Percentiles rank a stretch among this genome's conserved stretches.
Conservation (phyloP, 2,329 filamentous ascomycete genomes). For the Cladosporium cucumerinum region DNA sequence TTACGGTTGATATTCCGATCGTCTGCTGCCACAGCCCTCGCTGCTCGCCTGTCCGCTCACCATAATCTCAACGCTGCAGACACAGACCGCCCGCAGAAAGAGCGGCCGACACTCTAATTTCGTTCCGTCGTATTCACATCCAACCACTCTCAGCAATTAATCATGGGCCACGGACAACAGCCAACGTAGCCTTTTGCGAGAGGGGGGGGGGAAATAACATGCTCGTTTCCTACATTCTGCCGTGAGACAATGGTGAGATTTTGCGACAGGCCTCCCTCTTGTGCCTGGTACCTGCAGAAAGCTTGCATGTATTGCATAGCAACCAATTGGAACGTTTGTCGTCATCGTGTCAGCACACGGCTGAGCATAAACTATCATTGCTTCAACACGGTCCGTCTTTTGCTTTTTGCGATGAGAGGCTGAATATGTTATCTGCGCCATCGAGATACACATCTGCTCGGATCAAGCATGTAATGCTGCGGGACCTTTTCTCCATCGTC, state of each 20-base stretch:
- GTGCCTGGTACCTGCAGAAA: conserved; percentile 17
- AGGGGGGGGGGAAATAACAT: background rate
- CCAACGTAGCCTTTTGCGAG: background rate
- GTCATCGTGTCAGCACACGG: conserved; percentile 14
- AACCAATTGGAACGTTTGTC: conserved; percentile 10
- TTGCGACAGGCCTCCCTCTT: background rate
- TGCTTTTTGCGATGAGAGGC: background rate
- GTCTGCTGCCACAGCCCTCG: background rate
- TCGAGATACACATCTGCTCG: background rate
- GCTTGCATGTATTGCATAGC: conserved; percentile 10
- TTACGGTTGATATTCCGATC: conserved; percentile 5
- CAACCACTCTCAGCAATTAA: background rate
- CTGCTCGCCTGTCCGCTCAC: background rate
- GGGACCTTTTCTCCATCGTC: background rate
- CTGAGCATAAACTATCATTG: background rate
- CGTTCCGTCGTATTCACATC: background rate
- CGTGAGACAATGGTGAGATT: conserved; percentile 10
- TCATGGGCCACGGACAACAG: background rate
- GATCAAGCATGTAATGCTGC: background rate
- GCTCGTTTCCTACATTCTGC: background rate
- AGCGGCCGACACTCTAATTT: conserved; percentile 12
- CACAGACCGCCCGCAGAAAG: conserved; percentile 4
- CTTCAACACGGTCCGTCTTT: background rate
- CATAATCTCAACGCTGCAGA: conserved; percentile 13
- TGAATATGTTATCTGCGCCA: background rate